Evolutionary conservation across 352 stramenopile genomes (phyloP).

Genomic region (Globisporangium lucens): DNA sequence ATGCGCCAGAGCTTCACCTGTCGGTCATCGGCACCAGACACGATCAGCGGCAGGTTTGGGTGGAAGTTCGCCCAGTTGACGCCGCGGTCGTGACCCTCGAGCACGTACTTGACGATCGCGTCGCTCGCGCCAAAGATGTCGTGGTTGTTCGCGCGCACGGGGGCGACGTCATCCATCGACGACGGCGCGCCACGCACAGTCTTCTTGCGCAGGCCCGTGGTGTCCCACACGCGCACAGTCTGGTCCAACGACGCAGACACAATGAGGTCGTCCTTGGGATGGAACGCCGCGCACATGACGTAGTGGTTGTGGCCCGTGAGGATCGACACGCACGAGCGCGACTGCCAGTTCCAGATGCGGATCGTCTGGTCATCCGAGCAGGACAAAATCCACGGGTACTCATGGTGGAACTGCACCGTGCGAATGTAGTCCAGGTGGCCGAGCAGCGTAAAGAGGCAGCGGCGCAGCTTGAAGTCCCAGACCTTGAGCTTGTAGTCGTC

Average conservation of each 20-base stretch:
- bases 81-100: slow-evolving; percentile 98
- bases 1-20: slow-evolving; percentile 99
- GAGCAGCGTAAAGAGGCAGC: slow-evolving; percentile 98
- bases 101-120: slow-evolving; percentile 99
- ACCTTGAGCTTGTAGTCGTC: slow-evolving; percentile 99
- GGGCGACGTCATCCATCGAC: slow-evolving; percentile 67
- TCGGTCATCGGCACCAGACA: slow-evolving; percentile 98
- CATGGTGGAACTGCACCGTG: slow-evolving; percentile 99
- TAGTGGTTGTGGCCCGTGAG: slow-evolving; percentile 99
- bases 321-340: slow-evolving; percentile 97
- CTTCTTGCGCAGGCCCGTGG: slow-evolving; percentile 98
- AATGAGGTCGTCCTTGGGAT: slow-evolving; percentile 99
- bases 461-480: slow-evolving; percentile 99
- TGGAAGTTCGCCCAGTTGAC: slow-evolving; percentile 99
- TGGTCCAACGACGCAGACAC: slow-evolving; percentile 98
- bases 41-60: slow-evolving; percentile 97
- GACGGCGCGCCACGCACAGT: slow-evolving; percentile 91
- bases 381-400: slow-evolving; percentile 99
- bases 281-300: slow-evolving; percentile 99
- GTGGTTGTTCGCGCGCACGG: slow-evolving; percentile 65
- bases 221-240: slow-evolving; percentile 99
- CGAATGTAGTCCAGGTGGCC: slow-evolving; percentile 99
- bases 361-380: slow-evolving; percentile 99
- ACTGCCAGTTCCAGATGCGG: slow-evolving; percentile 99
- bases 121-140: slow-evolving; percentile 99